Evolutionary conservation across 257 asterid species (phyloP).

Genomic region (Nicotiana undulata): DNA sequence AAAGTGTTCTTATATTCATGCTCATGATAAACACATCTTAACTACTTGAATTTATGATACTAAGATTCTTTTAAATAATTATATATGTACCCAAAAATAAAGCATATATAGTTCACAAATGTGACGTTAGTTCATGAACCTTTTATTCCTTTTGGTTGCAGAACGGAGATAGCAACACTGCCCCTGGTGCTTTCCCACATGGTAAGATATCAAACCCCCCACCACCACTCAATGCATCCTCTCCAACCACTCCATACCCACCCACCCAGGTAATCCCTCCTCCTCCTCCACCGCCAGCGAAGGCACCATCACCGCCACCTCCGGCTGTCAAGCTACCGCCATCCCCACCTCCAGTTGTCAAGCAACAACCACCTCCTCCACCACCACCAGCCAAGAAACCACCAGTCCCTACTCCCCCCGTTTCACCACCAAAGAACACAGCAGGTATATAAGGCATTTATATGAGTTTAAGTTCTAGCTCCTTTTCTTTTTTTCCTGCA

Average conservation of each 20-base stretch:
- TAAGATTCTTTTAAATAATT: no score
- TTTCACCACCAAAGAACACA: not conserved
- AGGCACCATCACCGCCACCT: slow-evolving; percentile 19
- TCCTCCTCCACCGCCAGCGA: slow-evolving; percentile 12
- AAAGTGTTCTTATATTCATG: not conserved
- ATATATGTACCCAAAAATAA: no score
- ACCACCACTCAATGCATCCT: not conserved
- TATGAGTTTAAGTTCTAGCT: not conserved
- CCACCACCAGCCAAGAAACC: slow-evolving; percentile 28
- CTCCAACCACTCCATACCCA: not conserved
- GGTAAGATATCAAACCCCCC: not conserved
- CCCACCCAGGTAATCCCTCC: slow-evolving; percentile 14
- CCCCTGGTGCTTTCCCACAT: not conserved
- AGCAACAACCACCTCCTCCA: slow-evolving; percentile 7
- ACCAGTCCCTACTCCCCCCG: not conserved
- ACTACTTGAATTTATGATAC: not conserved
- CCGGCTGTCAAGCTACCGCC: not conserved
- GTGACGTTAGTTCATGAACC: not conserved
- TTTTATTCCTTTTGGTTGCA: not conserved
- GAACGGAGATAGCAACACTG: not conserved
- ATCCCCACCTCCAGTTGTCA: not conserved
- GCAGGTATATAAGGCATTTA: not conserved
- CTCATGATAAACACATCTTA: not conserved
- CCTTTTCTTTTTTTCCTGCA: not conserved
- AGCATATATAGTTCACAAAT: no score